Evolutionary conservation across 805 yeast genomes (phyloP).

Genomic region (Lipomyces lipofer): DNA sequence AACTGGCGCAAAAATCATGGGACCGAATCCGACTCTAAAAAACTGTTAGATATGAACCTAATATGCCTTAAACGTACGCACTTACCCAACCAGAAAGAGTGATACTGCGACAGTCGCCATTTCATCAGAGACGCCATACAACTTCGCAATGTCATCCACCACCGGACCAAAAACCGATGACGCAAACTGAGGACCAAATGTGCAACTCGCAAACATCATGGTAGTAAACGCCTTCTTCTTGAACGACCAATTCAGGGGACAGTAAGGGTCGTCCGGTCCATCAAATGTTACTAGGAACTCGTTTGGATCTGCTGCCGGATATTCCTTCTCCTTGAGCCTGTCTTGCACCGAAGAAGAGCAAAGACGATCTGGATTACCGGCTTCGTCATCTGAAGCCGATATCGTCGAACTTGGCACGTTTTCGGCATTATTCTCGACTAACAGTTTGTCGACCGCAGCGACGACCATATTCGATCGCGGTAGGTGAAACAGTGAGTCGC

Average conservation of each 20-base stretch:
- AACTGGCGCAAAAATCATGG: constrained; percentile 76
- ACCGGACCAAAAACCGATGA: constrained; percentile 25
- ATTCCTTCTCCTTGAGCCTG: not conserved
- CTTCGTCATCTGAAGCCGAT: no score
- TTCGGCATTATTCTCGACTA: no score
- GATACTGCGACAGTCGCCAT: constrained; percentile 29
- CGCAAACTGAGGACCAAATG: constrained; percentile 30
- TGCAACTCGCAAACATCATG: constrained; percentile 26
- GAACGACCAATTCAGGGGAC: constrained; percentile 30
- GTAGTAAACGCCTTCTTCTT: constrained; percentile 20
- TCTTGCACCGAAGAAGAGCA: no score
- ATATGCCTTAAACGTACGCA: not conserved
- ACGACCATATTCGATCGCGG: no score
- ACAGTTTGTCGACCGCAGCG: no score
- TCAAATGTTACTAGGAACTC: constrained; percentile 33
- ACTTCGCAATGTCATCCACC: constrained; percentile 10
- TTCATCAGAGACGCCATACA: constrained; percentile 14
- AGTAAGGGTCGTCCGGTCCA: constrained; percentile 31
- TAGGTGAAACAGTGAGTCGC: no score
- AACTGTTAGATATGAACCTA: not conserved
- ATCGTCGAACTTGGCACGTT: no score
- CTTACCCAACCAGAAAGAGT: constrained; percentile 56
- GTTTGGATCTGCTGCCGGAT: constrained; percentile 3
- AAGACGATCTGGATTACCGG: no score
- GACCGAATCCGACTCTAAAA: constrained; percentile 66